These are phyloP conservation scores for Borealophlyctis nickersoniae DNA, from an alignment of 192 early-diverging fungal genomes.

Conservation along the genomic window DNA sequence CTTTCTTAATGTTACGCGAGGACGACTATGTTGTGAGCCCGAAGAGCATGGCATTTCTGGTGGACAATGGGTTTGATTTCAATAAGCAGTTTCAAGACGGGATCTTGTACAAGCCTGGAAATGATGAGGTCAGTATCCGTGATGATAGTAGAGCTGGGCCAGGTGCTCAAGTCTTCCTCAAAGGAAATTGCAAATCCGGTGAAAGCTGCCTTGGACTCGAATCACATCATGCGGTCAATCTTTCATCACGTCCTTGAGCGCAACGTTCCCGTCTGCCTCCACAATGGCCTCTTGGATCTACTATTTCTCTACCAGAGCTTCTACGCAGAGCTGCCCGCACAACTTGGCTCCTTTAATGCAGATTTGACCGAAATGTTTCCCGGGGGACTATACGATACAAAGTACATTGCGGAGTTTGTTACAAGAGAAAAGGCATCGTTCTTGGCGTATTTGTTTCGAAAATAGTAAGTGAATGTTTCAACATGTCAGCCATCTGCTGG, in stretches of 20 bases:
- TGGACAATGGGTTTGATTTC: conserved; percentile 84
- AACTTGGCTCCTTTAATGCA: conserved; percentile 66
- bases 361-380: conserved; percentile 80
- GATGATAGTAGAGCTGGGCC: no score
- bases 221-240: conserved; percentile 31
- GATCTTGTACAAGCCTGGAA: conserved; percentile 73
- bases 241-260: conserved; percentile 31
- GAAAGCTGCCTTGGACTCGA: no score
- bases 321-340: conserved; percentile 71
- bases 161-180: no score
- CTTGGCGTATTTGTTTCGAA: conserved; percentile 67
- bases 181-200: no score
- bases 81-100: conserved; percentile 71
- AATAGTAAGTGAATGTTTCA: conserved; percentile 56
- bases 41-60: conserved; percentile 72
- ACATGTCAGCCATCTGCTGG: no score
- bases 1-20: conserved; percentile 53
- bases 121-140: conserved; percentile 22
- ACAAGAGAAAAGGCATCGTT: conserved; percentile 60
- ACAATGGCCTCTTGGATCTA: conserved; percentile 93
- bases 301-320: conserved; percentile 91
- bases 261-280: conserved; percentile 72
- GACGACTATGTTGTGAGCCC: conserved; percentile 67
- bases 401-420: conserved; percentile 74
- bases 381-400: conserved; percentile 91